A percentile compares a stretch with the other conserved stretches of the same genome.
Evolutionary conservation across 495 filamentous ascomycete species (phyloP).

Genomic region (Letharia columbiana): DNA sequence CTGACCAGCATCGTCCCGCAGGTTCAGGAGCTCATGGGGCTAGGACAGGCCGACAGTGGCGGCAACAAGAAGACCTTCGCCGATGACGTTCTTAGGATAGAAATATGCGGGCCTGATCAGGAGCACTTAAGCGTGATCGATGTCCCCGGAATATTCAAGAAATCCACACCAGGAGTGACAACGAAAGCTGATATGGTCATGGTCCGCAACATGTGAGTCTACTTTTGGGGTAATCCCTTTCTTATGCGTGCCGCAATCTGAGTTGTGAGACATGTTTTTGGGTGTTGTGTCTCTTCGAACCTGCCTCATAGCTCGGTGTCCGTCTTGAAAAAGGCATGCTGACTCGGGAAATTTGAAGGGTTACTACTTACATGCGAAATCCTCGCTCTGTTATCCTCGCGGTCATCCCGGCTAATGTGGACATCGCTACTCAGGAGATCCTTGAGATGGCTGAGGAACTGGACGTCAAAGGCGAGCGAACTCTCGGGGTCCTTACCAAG

Average conservation of each 20-base stretch:
- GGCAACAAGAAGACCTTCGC: conserved; percentile 39
- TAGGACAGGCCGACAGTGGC: conserved; percentile 22
- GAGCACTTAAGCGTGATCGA: conserved; percentile 55
- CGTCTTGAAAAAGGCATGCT: neutral
- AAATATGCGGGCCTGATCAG: conserved; percentile 48
- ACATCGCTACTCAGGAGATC: conserved; percentile 55
- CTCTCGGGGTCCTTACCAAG: conserved; percentile 53
- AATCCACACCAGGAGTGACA: conserved; percentile 39
- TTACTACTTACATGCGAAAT: conserved; percentile 45
- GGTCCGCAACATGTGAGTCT: conserved; percentile 37
- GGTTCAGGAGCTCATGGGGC: conserved; percentile 30
- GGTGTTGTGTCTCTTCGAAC: neutral
- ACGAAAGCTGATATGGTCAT: conserved; percentile 42
- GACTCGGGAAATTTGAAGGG: conserved; percentile 26
- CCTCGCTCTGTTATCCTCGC: conserved; percentile 49
- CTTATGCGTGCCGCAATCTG: neutral
- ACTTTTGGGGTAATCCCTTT: neutral
- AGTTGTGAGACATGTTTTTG: neutral
- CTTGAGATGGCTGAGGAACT: conserved; percentile 42
- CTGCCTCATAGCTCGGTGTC: neutral
- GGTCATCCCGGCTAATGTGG: conserved; percentile 54
- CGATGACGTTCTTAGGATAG: conserved; percentile 49
- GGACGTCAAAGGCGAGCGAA: conserved; percentile 44
- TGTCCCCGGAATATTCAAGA: conserved; percentile 56
- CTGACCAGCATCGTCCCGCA: conserved; percentile 11